phyloP scores from a whole-genome alignment of 129 eudicot species.

The Scalesia atractyloides region DNA sequence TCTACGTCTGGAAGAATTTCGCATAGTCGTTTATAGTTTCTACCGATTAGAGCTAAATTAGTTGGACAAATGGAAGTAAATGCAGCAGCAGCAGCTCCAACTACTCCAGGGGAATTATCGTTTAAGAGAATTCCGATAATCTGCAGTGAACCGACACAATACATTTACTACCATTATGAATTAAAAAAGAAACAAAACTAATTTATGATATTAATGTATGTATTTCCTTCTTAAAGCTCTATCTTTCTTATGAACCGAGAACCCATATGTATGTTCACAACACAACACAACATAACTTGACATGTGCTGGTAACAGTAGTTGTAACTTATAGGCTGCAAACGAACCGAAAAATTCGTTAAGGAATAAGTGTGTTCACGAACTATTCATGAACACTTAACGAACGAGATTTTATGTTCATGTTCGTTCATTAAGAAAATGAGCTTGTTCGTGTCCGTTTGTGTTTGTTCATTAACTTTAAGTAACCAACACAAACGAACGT shows the following conservation, averaged over 20 bases:
- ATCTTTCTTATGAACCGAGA: constrained; percentile 22
- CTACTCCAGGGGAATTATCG: constrained; percentile 89
- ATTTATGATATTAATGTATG: constrained; percentile 10
- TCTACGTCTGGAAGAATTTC: constrained; percentile 94
- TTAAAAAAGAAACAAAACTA: not conserved
- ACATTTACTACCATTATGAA: constrained; percentile 1
- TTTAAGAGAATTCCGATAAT: constrained; percentile 80
- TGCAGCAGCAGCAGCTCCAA: constrained; percentile 97
- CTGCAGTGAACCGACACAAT: constrained; percentile 40
- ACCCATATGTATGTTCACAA: constrained; percentile 5
- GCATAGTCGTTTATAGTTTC: constrained; percentile 68
- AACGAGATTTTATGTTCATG: too few species aligned
- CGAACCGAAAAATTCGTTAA: too few species aligned
- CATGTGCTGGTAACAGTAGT: not conserved
- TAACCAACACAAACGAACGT: too few species aligned
- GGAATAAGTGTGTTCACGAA: too few species aligned
- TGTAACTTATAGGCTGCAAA: not conserved
- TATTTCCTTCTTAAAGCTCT: constrained; percentile 17
- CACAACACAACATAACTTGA: not conserved
- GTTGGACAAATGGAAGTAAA: constrained; percentile 94
- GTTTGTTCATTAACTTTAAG: too few species aligned
- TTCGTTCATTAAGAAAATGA: too few species aligned
- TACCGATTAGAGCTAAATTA: constrained; percentile 72
- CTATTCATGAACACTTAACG: too few species aligned
- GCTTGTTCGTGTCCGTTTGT: too few species aligned